Base-by-base conservation (phyloP, 352 stramenopile genomes). In the Phytophthora crassamura region DNA sequence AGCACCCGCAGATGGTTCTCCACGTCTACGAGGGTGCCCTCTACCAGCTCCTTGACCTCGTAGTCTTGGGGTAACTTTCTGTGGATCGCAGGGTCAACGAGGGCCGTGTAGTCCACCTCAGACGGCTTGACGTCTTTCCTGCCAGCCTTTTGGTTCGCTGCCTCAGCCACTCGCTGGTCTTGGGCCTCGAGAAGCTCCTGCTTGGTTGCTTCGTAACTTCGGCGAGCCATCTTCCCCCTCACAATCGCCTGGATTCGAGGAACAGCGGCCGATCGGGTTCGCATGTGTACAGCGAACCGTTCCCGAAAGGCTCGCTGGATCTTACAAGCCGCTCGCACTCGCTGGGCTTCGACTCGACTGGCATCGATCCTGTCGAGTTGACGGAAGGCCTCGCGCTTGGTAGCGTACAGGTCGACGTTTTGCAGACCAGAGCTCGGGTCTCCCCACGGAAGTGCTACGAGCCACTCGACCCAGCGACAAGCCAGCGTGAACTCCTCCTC, bases 401-500 rank as follows among this genome's bases (percentile, higher is more conserved):
- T 43, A 12, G 35, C 25, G n/a, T 57, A 83, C 3, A 74, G 25
- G 7, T 64, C 47, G 4, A 52, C 59, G 34, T 51, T 75, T 30
- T 67, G 55, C 14, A 77, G 50, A 7, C 59, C 70, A 30, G 42
- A 76, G 20, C 40, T 39, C 2, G 54, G 51, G 8, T 84, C 73
- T 38, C 68, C 63, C 83, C 79, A 90, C 1, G 83, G 83, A 0
- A 92, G 59, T 10, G 69, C 43, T 14, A 86, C 45, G 18, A 92
- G 60, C 81, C 83, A 92, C 36, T 84, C 78, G 34, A 90, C 43
- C 83, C 83, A 92, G 15, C 80, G 80, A 34, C 66, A 67, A 4
- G 71, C 48, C 4, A 66, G 54, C 4, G 50, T 42, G 38, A 79
- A 89, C 40, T 84, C 79, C 1, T 36, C 53, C 0, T 67, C 74